Evolutionary conservation across 139 green algal genomes (phyloP), one percentile per base, ranked within the genome.

Genomic region (Desmodesmus armatus): DNA sequence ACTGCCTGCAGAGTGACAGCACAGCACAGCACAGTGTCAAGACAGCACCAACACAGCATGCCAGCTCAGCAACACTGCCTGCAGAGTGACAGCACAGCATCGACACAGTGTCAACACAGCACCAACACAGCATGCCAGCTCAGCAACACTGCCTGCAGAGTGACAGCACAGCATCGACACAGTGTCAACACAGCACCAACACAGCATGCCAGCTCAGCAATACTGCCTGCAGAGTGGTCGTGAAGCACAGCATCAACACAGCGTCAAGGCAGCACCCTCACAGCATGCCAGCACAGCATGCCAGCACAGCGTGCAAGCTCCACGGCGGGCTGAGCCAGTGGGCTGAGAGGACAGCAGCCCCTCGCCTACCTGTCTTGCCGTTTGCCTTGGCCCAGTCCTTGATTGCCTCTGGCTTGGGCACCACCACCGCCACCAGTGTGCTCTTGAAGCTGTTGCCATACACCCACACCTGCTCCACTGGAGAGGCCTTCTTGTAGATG

Each of bases 391-490:
- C 96, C 92, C 95, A 96, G 11, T 67, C 82, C 80, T 87, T 73
- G 23, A 97, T 85, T 19, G 86, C 85, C n/a, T 60, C 63, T 35
- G 88, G 65, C 39, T 90, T 85, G 7, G 97, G 97, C 40, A 99
- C 96, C 76, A 97, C 96, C 49, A 99, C 93, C 0, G 93, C 95
- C 49, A 99, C 91, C 69, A 99, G 91, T 37, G 37, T 85, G 89
- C 78, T 94, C 93, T 99, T 93, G 67, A 97, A 97, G 60, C 88
- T 95, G 93, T 99, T 97, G 75, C 91, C 96, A 55, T 98, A 98
- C 81, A 99, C 96, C 93, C 94, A 99, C 51, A 98, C 93, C 93
- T 97, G 93, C 88, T 99, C 95, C 53, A 98, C 88, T 15, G 90
- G 33, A 3, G 78, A 1, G 80, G 88, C 90, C 91, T 97, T 95